Evolutionary conservation across 2,329 filamentous ascomycete genomes (phyloP), one percentile per base, ranked within the genome.

Genomic region (Chlorencoelia australis): DNA sequence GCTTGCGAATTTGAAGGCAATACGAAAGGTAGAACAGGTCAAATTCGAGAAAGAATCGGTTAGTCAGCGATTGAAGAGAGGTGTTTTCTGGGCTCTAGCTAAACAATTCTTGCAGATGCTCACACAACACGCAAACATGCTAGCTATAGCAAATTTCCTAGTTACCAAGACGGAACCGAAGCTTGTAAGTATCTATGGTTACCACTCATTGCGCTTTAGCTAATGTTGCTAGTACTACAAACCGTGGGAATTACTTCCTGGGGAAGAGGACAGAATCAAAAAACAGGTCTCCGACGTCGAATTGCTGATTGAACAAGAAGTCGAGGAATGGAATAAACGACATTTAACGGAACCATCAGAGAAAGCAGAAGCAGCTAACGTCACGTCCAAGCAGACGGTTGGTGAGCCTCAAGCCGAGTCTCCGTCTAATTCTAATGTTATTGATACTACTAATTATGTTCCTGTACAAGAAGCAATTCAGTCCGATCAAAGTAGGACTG

Each of bases 1-100:
- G 51, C 62, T 76, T 34, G 75, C 79, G 28, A 72, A 75, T 51
- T 60, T 86, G 42, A 68, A 67, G 34, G 66, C 63, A 34, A 61
- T 71, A 47, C 71, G 86, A 42, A 71, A 69, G 60, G 67, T 67
- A 40, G 80, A 88, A 59, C 84, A 91, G 61, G 71, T 76, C 47
- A 65, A 71, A 30, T 85, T 85, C 51, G 83, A 94, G 45, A 77
- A 82, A 59, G 68, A 81, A 60, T 73, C 78, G 57, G 87, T 94
- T 63, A 48, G 81, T 69, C 31, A 26, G 36, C n/a, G n/a, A n/a
- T n/a, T n/a, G n/a, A n/a, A n/a, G n/a, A n/a, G n/a, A n/a, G n/a
- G n/a, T n/a, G n/a, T n/a, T n/a, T n/a, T n/a, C n/a, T n/a, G n/a
- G n/a, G n/a, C n/a, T n/a, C n/a, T n/a, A n/a, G n/a, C n/a, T n/a